Base-by-base conservation (phyloP, 805 yeast species). In the Zygosaccharomyces bailii region DNA sequence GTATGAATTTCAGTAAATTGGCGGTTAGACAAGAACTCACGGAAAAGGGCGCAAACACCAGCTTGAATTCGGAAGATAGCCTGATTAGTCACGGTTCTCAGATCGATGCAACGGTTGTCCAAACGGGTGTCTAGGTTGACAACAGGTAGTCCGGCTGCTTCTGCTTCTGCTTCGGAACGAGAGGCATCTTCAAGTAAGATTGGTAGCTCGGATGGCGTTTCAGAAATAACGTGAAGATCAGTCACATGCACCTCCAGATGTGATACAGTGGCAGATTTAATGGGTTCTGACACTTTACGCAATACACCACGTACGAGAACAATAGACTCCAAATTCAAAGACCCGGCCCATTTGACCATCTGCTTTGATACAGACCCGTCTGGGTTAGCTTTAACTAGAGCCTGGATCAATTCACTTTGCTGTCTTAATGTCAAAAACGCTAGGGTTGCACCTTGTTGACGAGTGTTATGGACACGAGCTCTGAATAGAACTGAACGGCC, bases 361-460 rank as follows among this genome's bases (percentile, higher is more conserved):
- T 85, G 96, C 71, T 93, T 93, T 42, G 96, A 86, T 38, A 93
- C 75, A 36, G 82, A 70, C 8, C 70, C 72, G 50, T 80, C 81
- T 59, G 79, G 79, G 59, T 84, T 80, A 49, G 85, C 84, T 63
- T 83, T 87, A 52, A 90, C 73, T 50, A 93, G 75, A 47, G 85
- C 96, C 74, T 91, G 98, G 59, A 90, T 79, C 59, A 84, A 70
- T 48, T 79, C 78, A 44, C 78, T 74, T 71, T 88, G 96, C 73
- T 93, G 99, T 73, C 99, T 85, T 58, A 93, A 80, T 19, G 95
- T 80, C 58, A 91, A 70, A 67, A 93, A 93, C 43, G 86, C 78
- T 84, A 93, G 82, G 53, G 95, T 89, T 60, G 95, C 96, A 67
- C 96, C 96, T 68, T 91, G 98, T 63, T 88, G 85, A 73, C 99